A percentile compares a stretch with the other conserved stretches of the same genome.
phyloP scores from a whole-genome alignment of 768 basidiomycete species.

The Mrakia blollopis region DNA sequence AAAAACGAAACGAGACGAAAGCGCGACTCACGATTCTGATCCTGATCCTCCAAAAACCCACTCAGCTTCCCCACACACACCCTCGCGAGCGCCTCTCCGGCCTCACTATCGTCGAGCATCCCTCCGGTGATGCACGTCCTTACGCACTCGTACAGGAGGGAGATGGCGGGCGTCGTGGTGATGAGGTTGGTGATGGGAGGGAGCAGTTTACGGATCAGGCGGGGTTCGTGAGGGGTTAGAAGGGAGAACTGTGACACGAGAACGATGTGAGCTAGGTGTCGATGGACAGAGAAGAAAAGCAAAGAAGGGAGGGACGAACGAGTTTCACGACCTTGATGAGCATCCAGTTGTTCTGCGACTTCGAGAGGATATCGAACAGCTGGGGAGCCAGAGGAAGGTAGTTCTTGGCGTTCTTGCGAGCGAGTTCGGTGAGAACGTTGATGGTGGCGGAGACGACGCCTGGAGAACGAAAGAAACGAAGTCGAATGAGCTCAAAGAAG shows the following conservation, averaged over 20 bases:
- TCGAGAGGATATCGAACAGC: slow-evolving; percentile 85
- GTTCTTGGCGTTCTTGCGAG: slow-evolving; percentile 68
- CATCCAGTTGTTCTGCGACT: slow-evolving; percentile 98
- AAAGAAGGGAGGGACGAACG: slow-evolving; percentile 49
- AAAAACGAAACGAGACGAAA: background rate
- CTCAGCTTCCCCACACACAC: slow-evolving; percentile 91
- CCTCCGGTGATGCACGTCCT: slow-evolving; percentile 96
- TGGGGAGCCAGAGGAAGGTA: slow-evolving; percentile 85
- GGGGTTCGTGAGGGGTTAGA: slow-evolving; percentile 83
- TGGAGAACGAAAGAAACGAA: slow-evolving; percentile 39
- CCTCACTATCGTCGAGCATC: slow-evolving; percentile 70
- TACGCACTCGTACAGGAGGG: slow-evolving; percentile 94
- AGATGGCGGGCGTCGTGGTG: slow-evolving; percentile 90
- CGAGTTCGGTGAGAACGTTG: slow-evolving; percentile 89
- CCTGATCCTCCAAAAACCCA: slow-evolving; percentile 80
- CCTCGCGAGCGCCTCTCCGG: slow-evolving; percentile 71
- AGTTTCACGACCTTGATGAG: slow-evolving; percentile 97
- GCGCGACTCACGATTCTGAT: slow-evolving; percentile 78
- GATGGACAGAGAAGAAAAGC: background rate
- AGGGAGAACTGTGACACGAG: slow-evolving; percentile 78
- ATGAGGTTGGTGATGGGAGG: slow-evolving; percentile 93
- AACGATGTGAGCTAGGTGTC: background rate
- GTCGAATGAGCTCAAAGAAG: background rate
- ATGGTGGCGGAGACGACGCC: slow-evolving; percentile 92
- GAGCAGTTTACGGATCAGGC: slow-evolving; percentile 88